phyloP scores from a whole-genome alignment of 176 grass and related monocot species.

The Dactylis glomerata region DNA sequence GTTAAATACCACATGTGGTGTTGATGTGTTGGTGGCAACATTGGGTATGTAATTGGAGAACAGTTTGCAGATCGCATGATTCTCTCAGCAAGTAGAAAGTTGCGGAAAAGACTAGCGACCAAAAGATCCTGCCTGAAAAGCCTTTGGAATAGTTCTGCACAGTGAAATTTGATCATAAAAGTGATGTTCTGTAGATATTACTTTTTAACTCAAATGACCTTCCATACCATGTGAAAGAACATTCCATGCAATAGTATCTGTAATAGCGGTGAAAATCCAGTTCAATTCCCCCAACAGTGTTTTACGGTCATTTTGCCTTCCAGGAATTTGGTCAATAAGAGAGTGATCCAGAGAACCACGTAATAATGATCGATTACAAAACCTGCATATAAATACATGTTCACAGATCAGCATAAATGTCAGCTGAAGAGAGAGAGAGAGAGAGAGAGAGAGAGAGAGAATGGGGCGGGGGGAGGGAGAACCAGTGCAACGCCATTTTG shows the following conservation, averaged over 20 bases:
- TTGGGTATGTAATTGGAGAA: constrained; percentile 81
- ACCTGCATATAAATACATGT: constrained; percentile 54
- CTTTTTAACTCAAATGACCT: background rate
- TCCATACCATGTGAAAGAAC: constrained; percentile 90
- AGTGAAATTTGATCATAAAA: constrained; percentile 46
- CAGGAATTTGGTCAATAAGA: constrained; percentile 90
- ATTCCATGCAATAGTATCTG: constrained; percentile 99
- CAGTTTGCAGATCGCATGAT: constrained; percentile 97
- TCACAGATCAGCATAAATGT: constrained; percentile 14
- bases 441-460: background rate
- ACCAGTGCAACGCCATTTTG: constrained; percentile 99
- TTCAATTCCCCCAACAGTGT: constrained; percentile 95
- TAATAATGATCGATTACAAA: constrained; percentile 78
- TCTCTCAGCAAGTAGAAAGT: constrained; percentile 97
- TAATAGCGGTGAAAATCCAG: constrained; percentile 99
- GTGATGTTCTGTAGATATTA: background rate
- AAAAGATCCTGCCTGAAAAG: constrained; percentile 96
- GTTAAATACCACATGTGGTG: constrained; percentile 96
- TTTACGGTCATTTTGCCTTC: constrained; percentile 97
- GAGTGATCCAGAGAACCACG: constrained; percentile 57
- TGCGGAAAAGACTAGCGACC: constrained; percentile 97
- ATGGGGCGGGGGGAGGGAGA: background rate
- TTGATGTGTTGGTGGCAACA: constrained; percentile 85
- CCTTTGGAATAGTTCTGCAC: constrained; percentile 91
- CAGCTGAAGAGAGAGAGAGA: background rate